Base-by-base conservation (phyloP, 192 early-diverging fungal genomes). In the Gigaspora rosea region DNA sequence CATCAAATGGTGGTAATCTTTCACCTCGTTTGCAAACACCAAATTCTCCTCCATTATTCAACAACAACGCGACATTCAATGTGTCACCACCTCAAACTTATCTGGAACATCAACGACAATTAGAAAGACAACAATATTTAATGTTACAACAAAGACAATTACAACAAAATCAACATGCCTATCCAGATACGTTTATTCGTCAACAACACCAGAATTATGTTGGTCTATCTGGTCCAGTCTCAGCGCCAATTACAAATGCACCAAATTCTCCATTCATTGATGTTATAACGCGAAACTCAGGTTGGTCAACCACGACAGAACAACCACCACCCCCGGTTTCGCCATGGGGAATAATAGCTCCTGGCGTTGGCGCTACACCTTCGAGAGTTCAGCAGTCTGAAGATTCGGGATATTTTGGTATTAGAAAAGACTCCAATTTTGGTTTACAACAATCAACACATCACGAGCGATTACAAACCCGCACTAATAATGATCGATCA, bases 361-460 rank as follows among this genome's bases (percentile, higher is more conserved):
- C 79, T 13, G 62, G 65, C 20, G 50, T 80, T 33, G 75, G 66
- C 13, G 32, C 15, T 56, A 82, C 74, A 22, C 22, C 79, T 2
- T 82, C 85, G 20, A 80, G 86, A 48, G 83, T 84, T 9, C 66
- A 78, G 16, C 82, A 66, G 81, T 70, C 82, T 78, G 50, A 83
- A 72, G 66, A 75, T 20, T 49, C 76, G 76, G 78, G 80, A 81
- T 13, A 82, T 48, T 74, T 74, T 62, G 46, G 58, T 22, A 1
- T 49, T 10, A 74, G 58, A 20, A 74, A 74, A 62, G 72, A 73
- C 12, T 12, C 8, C 32, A 73, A 73, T 59, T 18, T 73, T 47
- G 57, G 57, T 22, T 41, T 73, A 27, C 32, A n/a, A 66, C 64
- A 85, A 81, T 71, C 85, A 78, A 66, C 79, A 76, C 57, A 64